A percentile compares a stretch with the other conserved stretches of the same genome.
phyloP scores from a whole-genome alignment of 164 flowering plant genomes.

The Annona squamosa region DNA sequence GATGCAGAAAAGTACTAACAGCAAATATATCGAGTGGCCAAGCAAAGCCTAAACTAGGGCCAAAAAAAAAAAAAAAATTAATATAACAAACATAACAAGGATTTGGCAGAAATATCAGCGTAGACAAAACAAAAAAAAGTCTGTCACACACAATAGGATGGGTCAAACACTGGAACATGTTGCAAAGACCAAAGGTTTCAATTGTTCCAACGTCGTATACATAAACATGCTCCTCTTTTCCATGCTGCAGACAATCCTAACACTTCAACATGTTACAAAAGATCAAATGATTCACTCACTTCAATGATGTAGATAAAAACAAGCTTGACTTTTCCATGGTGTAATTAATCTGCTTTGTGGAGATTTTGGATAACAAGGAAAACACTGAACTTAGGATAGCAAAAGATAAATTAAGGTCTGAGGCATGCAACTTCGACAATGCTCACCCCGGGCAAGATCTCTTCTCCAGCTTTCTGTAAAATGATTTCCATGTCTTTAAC shows the following conservation, averaged over 20 bases:
- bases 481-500: conserved; percentile 84
- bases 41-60: background rate
- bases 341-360: too few relatives aligned
- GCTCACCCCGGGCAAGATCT: conserved; percentile 75
- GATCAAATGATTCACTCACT: background rate
- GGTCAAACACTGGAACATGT: background rate
- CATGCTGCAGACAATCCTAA: background rate
- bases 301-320: background rate
- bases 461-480: conserved; percentile 66
- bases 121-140: too few relatives aligned
- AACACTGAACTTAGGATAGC: background rate
- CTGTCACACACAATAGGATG: background rate
- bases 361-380: background rate
- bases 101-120: background rate
- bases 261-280: background rate
- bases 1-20: too few relatives aligned
- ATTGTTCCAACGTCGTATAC: background rate
- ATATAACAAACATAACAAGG: background rate
- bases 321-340: background rate
- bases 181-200: background rate
- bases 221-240: background rate
- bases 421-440: background rate
- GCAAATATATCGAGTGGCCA: background rate
- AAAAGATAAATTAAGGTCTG: background rate
- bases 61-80: background rate